Percentiles rank a stretch among this genome's conserved stretches.
Evolutionary conservation across 345 rosid species (phyloP).

Genomic region (Syzygium oleosum): DNA sequence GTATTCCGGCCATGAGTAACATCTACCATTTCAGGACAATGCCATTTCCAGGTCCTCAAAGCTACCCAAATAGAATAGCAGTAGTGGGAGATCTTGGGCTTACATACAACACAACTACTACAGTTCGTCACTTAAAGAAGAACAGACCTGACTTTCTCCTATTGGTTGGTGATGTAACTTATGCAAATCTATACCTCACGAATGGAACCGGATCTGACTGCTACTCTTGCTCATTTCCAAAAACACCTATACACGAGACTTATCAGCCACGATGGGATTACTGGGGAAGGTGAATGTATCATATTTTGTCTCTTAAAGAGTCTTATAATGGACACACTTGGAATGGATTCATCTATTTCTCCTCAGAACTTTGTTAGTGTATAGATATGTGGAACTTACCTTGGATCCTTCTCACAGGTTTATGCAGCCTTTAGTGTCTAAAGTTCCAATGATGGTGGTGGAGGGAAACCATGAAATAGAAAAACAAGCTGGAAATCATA

Average conservation of each 20-base stretch:
- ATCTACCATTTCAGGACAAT: constrained; percentile 54
- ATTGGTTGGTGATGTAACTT: constrained; percentile 73
- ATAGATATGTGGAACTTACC: neutral
- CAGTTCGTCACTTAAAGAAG: constrained; percentile 38
- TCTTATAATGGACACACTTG: neutral
- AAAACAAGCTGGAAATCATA: constrained; percentile 49
- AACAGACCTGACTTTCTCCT: constrained; percentile 78
- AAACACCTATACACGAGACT: constrained; percentile 57
- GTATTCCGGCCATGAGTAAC: constrained; percentile 41
- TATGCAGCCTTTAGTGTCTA: constrained; percentile 66
- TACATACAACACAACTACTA: constrained; percentile 75
- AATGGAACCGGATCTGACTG: constrained; percentile 54
- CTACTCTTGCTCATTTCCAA: constrained; percentile 36
- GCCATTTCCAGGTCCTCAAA: constrained; percentile 46
- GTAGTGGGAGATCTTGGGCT: constrained; percentile 85
- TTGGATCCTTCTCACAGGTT: constrained; percentile 29
- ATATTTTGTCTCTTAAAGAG: neutral
- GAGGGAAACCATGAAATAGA: constrained; percentile 94
- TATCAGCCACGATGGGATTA: constrained; percentile 99
- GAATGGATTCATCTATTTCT: neutral
- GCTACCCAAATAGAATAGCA: constrained; percentile 59
- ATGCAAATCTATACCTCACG: constrained; percentile 65
- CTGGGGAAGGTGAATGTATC: constrained; percentile 71
- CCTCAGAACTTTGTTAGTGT: neutral
- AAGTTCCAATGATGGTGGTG: constrained; percentile 73